Evolutionary conservation across 1,284 basidiomycete genomes (phyloP), one percentile per base, ranked within the genome.

Genomic region (Naganishia sp.): DNA sequence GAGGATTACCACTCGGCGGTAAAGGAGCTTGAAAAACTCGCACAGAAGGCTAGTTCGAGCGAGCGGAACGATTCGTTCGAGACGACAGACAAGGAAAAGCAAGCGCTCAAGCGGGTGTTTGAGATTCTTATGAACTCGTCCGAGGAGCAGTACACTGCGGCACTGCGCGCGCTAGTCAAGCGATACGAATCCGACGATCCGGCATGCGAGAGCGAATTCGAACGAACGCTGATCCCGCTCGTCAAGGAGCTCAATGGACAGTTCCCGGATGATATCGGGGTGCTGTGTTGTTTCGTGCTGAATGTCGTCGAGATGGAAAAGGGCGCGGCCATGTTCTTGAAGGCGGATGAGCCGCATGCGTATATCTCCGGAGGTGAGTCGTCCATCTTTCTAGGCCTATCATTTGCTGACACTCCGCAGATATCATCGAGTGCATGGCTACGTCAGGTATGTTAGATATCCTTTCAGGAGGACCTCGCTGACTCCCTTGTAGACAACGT

Each of bases 391-490:
- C 15, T n/a, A 13, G 13, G 28, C 32, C 31, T 28, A 18, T 39
- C 58, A 25, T 42, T 3, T 58, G 25, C 56, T 42, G 18, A 39
- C 32, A 42, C 10, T 21, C 28, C n/a, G 18, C 75, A 95, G 94
- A 97, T 77, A 94, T 94, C 77, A 90, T 96, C 77, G 94, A 97
- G 76, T 94, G 92, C 81, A 97, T 96, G 94, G 94, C 94, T 31
- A 94, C 93, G 64, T 95, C 92, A 1, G 77, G 69, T 69, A 28
- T 18, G 60, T 52, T 39, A 7, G 10, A 17, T 2, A n/a, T n/a
- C 15, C 41, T 43, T 6, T 47, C n/a, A 25, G 13, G n/a, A 7
- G 6, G 45, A 43, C 21, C 15, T n/a, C 3, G 18, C 47, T 54
- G 51, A 45, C 25, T 39, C 17, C 25, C 13, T 13, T 28, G 6